Base-by-base conservation (phyloP, 2,329 filamentous ascomycete species). In the Hypocreales sp. region DNA sequence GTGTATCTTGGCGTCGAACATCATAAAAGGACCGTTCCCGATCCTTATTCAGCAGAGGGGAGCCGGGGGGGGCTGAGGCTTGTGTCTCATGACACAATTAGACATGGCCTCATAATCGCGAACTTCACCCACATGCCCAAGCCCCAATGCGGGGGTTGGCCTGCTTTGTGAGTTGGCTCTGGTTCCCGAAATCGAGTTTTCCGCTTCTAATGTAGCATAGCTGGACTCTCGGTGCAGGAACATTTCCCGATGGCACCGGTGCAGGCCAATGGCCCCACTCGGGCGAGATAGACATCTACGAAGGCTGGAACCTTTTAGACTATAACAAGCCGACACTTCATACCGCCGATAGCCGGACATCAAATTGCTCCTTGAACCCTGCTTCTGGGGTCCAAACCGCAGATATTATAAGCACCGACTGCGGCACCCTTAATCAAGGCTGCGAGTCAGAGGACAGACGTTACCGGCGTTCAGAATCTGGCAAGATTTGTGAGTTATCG, bases 11-110 rank as follows among this genome's bases (percentile, higher is more conserved):
- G 51, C 11, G 46, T 52, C 23, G 50, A 60, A 31, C 37, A 28
- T 5, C n/a, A n/a, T n/a, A n/a, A n/a, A n/a, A 32, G 36, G 4
- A 39, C 32, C 7, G 36, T 35, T 0, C 23, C 28, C 13, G 11
- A 25, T 83, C 15, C 64, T 78, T n/a, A 43, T 84, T 8, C 64
- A 69, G n/a, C n/a, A n/a, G n/a, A n/a, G n/a, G n/a, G n/a, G n/a
- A n/a, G n/a, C n/a, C n/a, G n/a, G n/a, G n/a, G n/a, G n/a, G n/a
- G n/a, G n/a, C n/a, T n/a, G n/a, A n/a, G n/a, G n/a, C n/a, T n/a
- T n/a, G n/a, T n/a, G 31, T 77, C 72, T 42, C 70, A 61, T 30
- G 59, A 61, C 20, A 46, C 51, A 4, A 83, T 76, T 48, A 66
- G 58, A 29, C 58, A 69, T 26, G 78, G 73, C 5, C 63, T 83